Conservation (phyloP, 148 eudicot genomes). For the Chenopodium album region DNA sequence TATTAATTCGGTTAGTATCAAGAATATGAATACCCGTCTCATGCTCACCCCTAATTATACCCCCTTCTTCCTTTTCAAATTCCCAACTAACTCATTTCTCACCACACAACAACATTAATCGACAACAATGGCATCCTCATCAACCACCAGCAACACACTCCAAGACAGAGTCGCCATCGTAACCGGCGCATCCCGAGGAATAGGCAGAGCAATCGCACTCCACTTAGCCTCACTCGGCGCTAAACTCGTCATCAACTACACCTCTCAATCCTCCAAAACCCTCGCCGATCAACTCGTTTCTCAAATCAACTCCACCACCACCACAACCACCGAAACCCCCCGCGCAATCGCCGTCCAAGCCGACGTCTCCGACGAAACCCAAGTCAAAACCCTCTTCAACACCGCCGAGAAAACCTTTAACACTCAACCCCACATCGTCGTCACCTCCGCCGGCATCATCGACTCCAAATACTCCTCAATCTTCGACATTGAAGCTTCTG, state of each 20-base stretch:
- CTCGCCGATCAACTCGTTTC: conserved; percentile 30
- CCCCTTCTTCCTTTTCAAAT: too few relatives aligned
- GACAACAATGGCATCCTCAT: conserved; percentile 9
- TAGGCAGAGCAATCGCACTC: conserved; percentile 40
- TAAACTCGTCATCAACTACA: conserved; percentile 46
- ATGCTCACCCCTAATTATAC: too few relatives aligned
- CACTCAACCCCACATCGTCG: conserved; percentile 33
- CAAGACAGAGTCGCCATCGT: conserved; percentile 42
- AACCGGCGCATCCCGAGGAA: conserved; percentile 56
- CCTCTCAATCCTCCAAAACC: conserved; percentile 35
- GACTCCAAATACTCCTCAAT: conserved; percentile 31
- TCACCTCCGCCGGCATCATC: conserved; percentile 38
- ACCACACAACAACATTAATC: neutral
- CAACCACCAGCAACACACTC: conserved; percentile 16
- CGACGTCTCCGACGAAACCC: conserved; percentile 38
- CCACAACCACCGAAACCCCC: conserved; percentile 1
- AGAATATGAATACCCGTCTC: too few relatives aligned
- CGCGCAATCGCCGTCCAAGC: conserved; percentile 38
- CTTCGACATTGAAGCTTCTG: conserved; percentile 12
- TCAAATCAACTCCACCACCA: conserved; percentile 22
- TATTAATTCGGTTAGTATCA: too few relatives aligned
- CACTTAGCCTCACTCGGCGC: conserved; percentile 50
- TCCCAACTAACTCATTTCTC: too few relatives aligned
- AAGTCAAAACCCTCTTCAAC: conserved; percentile 32
- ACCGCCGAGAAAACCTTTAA: conserved; percentile 30